These are phyloP conservation scores for Kernera saxatilis DNA, from an alignment of 345 rosid species.

Conservation along the genomic window DNA sequence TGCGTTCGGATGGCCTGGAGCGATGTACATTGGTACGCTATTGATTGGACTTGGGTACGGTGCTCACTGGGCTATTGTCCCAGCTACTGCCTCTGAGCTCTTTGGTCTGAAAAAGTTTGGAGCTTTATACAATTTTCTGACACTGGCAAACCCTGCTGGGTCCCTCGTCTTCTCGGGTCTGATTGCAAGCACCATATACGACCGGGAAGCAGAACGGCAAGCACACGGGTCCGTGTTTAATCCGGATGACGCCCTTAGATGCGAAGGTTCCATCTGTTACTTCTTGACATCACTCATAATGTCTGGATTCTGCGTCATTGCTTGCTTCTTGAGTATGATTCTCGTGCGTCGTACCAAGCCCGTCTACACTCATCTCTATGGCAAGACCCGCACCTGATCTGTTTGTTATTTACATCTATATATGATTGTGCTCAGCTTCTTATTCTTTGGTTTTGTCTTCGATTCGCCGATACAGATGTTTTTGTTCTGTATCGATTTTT, in stretches of 20 bases:
- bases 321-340: conserved; percentile 67
- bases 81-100: conserved; percentile 94
- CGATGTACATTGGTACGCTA: conserved; percentile 82
- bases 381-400: conserved; percentile 46
- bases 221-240: conserved; percentile 34
- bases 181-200: conserved; percentile 86
- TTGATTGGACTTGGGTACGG: conserved; percentile 94
- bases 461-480: conserved; percentile 8
- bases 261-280: conserved; percentile 82
- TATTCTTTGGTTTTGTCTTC: conserved; percentile 27
- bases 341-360: conserved; percentile 84
- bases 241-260: conserved; percentile 52
- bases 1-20: conserved; percentile 92
- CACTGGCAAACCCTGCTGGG: conserved; percentile 94
- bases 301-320: conserved; percentile 86
- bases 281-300: conserved; percentile 89
- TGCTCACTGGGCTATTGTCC: conserved; percentile 98
- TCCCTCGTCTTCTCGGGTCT: conserved; percentile 89
- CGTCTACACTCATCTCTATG: conserved; percentile 79
- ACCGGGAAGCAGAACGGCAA: conserved; percentile 85
- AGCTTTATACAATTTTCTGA: conserved; percentile 89
- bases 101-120: conserved; percentile 95
- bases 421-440: conserved; percentile 15
- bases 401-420: background rate
- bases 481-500: conserved; percentile 22